Base-by-base conservation (phyloP, 768 basidiomycete species). In the Lyophyllum decastes region DNA sequence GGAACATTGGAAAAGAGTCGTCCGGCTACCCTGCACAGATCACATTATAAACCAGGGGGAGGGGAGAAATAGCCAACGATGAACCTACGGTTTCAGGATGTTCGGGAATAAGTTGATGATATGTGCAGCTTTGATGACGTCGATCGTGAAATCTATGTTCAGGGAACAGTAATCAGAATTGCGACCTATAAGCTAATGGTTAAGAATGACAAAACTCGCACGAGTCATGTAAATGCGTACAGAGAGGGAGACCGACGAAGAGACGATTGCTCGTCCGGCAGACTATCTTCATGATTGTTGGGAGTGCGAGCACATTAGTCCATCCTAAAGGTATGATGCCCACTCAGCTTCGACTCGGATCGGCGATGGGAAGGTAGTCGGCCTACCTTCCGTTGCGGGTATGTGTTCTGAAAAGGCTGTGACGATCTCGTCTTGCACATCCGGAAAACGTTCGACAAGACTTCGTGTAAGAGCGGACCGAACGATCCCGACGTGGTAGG, bases 371-470 rank as follows among this genome's bases (percentile, higher is more conserved):
- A 38, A 47, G 17, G 19, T 14, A 12, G 27, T 40, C 19, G 14
- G 9, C 49, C 16, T 43, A 73, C 72, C 74, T 54, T 73, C 61
- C 3, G 63, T 62, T 5, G 55, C 41, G 34, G 72, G 70, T 16
- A 85, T 69, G 33, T 69, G 62, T 0, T 78, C 78, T 2, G 67
- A 61, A 51, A 83, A 78, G 1, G 82, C 71, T 0, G 66, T 51
- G 1, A 63, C 44, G 24, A 83, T 67, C 57, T 87, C 85, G 21
- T 81, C 75, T 9, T 70, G 72, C 14, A 86, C 63, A 17, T 74
- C 72, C 0, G 74, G 70, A 57, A 77, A 78, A 3, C 76, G 59
- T 2, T 51, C 55, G 0, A 67, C 72, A 6, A 83, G 67, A 47
- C 76, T 78, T 7, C 80, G 67, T 7, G 76, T 77, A 40, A 78